Conservation (phyloP, 2,329 filamentous ascomycete genomes). For the Xylaria polymorpha region DNA sequence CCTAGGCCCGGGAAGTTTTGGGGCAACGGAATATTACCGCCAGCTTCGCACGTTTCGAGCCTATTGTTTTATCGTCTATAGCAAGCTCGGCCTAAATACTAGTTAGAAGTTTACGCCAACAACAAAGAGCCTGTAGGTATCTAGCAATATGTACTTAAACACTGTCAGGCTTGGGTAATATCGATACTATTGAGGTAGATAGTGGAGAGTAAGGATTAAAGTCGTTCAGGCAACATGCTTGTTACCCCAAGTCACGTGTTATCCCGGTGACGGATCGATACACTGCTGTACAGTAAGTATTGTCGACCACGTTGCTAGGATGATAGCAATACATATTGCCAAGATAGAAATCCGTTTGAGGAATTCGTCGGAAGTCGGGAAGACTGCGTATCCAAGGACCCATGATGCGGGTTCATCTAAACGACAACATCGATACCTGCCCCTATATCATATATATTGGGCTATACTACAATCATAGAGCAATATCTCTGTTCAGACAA, state of each 20-base stretch:
- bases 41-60: background rate
- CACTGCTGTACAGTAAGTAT: too few species aligned
- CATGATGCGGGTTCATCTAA: background rate
- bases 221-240: background rate
- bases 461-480: background rate
- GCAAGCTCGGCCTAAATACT: background rate
- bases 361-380: background rate
- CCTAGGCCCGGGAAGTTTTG: background rate
- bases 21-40: background rate
- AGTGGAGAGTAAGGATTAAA: background rate
- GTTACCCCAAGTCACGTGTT: constrained; percentile 4
- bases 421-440: background rate
- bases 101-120: too few species aligned
- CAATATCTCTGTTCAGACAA: background rate
- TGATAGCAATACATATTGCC: background rate
- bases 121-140: too few species aligned
- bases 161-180: background rate
- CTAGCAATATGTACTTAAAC: background rate
- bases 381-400: background rate
- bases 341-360: constrained; percentile 1
- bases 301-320: too few species aligned
- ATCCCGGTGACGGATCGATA: background rate
- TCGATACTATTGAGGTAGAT: background rate
- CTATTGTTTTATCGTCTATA: background rate
- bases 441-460: too few species aligned